Percentiles rank a stretch among this genome's conserved stretches.
These are phyloP conservation scores for Coffea humblotiana DNA, from an alignment of 305 asterid species.

Conservation along the genomic window DNA sequence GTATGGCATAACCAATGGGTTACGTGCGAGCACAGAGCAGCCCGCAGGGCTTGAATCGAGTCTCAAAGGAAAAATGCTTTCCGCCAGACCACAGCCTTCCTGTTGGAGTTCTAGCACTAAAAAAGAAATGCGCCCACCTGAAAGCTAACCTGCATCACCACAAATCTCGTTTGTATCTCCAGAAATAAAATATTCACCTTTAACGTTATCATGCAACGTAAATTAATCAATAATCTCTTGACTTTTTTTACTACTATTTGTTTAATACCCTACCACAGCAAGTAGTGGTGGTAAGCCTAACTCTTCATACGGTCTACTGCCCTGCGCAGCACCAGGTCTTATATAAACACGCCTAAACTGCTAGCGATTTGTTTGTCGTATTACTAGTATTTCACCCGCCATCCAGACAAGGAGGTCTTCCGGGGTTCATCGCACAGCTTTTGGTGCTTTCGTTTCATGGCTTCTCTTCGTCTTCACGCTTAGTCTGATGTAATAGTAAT, in stretches of 20 bases:
- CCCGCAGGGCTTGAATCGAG: not conserved
- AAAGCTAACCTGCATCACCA: not conserved
- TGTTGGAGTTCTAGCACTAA: not conserved
- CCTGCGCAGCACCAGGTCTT: not conserved
- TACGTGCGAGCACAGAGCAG: not conserved
- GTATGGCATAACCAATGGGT: not conserved
- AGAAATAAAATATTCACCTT: not conserved
- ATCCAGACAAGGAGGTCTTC: not conserved
- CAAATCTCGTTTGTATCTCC: not conserved
- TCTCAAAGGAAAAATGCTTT: not conserved
- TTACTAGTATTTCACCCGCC: no score
- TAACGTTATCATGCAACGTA: constrained; percentile 9
- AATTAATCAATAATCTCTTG: not conserved
- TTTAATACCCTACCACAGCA: not conserved
- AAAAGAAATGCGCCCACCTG: not conserved
- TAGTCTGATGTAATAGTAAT: not conserved
- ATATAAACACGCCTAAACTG: not conserved
- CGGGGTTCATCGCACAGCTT: constrained; percentile 13
- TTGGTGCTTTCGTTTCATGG: constrained; percentile 19
- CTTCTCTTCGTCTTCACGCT: constrained; percentile 12
- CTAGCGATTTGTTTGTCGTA: not conserved
- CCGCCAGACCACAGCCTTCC: not conserved
- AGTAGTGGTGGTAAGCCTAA: no score
- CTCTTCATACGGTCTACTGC: not conserved
- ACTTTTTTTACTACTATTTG: no score